Conservation (phyloP, 352 stramenopile species). For the Phytophthora cactorum region DNA sequence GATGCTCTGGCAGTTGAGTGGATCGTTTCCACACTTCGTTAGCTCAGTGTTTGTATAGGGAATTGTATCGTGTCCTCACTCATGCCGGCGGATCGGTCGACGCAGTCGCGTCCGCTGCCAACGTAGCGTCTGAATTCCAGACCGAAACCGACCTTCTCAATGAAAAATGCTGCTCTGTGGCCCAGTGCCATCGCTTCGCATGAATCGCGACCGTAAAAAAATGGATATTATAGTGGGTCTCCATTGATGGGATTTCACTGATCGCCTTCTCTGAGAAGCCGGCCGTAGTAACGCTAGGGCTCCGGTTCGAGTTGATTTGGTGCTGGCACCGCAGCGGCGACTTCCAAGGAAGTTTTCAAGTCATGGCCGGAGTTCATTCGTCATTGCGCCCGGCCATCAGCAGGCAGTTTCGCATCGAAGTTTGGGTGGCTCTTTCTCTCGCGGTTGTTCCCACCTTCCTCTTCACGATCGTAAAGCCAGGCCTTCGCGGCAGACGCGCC, state of each 20-base stretch:
- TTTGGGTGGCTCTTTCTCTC: slow-evolving; percentile 14
- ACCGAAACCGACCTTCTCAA: slow-evolving; percentile 2
- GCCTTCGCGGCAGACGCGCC: slow-evolving; percentile 22
- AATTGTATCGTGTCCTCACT: slow-evolving; percentile 3
- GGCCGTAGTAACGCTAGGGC: slow-evolving; percentile 5
- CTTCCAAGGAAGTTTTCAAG: background rate
- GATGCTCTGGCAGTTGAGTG: slow-evolving; percentile 18
- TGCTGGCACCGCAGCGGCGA: background rate
- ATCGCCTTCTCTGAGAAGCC: background rate
- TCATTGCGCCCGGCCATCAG: slow-evolving; percentile 5
- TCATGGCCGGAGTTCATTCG: slow-evolving; percentile 1
- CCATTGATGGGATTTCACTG: slow-evolving; percentile 1
- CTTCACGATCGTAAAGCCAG: slow-evolving; percentile 21
- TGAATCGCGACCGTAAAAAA: slow-evolving; percentile 5
- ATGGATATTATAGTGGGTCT: background rate
- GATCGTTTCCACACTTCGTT: slow-evolving; percentile 9
- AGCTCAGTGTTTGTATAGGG: slow-evolving; percentile 26
- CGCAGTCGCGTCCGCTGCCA: slow-evolving; percentile 4
- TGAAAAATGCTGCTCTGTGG: slow-evolving; percentile 14
- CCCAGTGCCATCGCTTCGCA: slow-evolving; percentile 3
- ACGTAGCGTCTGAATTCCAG: slow-evolving; percentile 15
- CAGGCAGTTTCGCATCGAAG: slow-evolving; percentile 24
- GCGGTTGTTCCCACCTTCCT: slow-evolving; percentile 37
- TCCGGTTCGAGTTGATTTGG: background rate
- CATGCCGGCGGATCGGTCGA: background rate